These are phyloP conservation scores for Santalum album DNA, from an alignment of 164 flowering plant species.

Conservation along the genomic window DNA sequence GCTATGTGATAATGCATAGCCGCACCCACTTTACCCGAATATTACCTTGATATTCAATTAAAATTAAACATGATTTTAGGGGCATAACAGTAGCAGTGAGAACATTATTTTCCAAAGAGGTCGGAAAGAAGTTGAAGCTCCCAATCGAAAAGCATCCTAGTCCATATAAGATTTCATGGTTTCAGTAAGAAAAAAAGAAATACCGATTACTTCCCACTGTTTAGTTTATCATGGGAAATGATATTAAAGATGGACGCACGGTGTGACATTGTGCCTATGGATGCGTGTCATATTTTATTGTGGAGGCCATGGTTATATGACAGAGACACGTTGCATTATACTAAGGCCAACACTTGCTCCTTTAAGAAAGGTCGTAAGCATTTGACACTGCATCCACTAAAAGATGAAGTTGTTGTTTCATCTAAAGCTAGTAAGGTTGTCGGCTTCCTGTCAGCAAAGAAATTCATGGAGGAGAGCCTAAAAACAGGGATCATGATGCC, in stretches of 20 bases:
- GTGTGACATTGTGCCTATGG: background rate
- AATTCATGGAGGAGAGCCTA: background rate
- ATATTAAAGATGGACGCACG: background rate
- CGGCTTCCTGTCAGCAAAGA: too few species aligned
- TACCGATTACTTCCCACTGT: background rate
- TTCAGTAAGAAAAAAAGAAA: background rate
- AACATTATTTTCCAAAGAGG: background rate
- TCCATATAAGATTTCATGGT: background rate
- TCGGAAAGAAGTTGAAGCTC: background rate
- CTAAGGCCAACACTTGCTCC: background rate
- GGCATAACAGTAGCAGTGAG: constrained; percentile 1
- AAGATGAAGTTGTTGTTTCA: background rate
- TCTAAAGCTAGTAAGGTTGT: background rate
- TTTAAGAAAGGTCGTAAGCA: background rate
- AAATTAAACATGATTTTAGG: too few species aligned
- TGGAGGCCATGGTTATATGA: background rate
- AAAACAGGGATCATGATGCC: background rate
- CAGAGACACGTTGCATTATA: background rate
- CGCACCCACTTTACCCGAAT: too few species aligned
- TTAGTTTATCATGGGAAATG: background rate
- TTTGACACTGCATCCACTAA: background rate
- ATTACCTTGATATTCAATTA: too few species aligned
- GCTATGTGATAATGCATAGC: too few species aligned
- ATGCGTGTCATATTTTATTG: background rate
- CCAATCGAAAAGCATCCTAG: background rate